Evolutionary conservation across 176 grass and related monocot species (phyloP), one percentile per base, ranked within the genome.

Genomic region (Paspalum vaginatum): DNA sequence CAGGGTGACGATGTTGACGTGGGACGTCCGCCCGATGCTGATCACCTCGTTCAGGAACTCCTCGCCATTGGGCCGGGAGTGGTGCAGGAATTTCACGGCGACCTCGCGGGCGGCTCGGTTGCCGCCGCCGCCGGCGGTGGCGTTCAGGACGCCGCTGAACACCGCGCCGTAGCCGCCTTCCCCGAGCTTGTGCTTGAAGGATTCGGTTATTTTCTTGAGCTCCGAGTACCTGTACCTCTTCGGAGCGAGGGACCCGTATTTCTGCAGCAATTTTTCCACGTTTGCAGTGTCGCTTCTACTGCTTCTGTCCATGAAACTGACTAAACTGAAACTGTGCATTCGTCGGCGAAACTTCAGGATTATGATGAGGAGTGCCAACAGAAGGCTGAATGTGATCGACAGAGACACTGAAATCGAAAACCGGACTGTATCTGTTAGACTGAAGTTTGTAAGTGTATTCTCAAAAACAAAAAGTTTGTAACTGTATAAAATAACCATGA

Each of bases 11-110:
- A 94, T 76, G 82, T 91, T 94, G 16, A 89, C 85, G 20, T 94
- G 91, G 2, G 80, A 87, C 7, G 85, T 93, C 12, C 87, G n/a
- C 11, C 87, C 84, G 3, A 93, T 93, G 65, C 84, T 90, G 54
- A 80, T 43, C 41, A 93, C 91, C 83, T 93, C 84, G 21, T 89
- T 90, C 4, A 93, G 71, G 76, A 93, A 93, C 52, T 93, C 91
- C 41, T 87, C 84, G 4, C 88, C 82, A 12, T 84, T 81, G 54
- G 85, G 61, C 0, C 46, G 7, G 0, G 88, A 70, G 64, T 86
- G 52, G 77, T 78, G 82, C 4, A 94, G 61, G 59, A 88, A 40
- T 72, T 94, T 94, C 11, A 94, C 82, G 12, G 91, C 91, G 4
- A 94, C 85, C 20, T 27, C 25, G 18, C 38, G 39, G 11, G 45